Base-by-base conservation (phyloP, 2,329 filamentous ascomycete genomes). In the Diaporthe citriasiana region DNA sequence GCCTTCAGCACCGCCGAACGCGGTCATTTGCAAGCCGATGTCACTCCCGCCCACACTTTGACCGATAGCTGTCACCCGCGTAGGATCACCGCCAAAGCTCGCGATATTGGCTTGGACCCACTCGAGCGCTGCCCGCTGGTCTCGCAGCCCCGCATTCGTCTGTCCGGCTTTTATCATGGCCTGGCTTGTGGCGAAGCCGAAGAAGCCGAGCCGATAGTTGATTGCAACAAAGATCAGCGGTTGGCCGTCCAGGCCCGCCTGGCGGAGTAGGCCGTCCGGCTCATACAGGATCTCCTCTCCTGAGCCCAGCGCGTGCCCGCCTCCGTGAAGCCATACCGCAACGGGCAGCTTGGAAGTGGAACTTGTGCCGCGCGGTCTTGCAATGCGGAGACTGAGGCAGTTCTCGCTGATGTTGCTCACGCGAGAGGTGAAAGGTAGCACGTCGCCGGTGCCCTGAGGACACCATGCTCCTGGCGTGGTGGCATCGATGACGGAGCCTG, bases 41-140 rank as follows among this genome's bases (percentile, higher is more conserved):
- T 80, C 79, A 25, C 76, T 79, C 27, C 77, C 79, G 35, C 81
- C 80, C 1, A 81, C 80, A 17, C 80, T 81, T 56, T 82, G 81
- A 0, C 80, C 80, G 13, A 80, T 73, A 1, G 76, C 79, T 27
- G 79, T 80, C n/a, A 81, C 78, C 79, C 13, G 72, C 1, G 17
- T 17, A 22, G 72, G 72, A 9, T 73, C 72, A 6, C 72, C 72
- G 3, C 66, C 72, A 13, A 73, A 73, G 1, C 1, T 27, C 4
- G 22, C 38, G 13, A 73, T 73, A n/a, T 65, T 38, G 10, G 66
- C 56, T 0, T 30, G 56, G 19, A 73, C 40, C 66, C 66, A 82
- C 59, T 81, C 77, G 30, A 82, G 73, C 19, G 80, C 81, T 30
- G 78, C 78, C 22, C 79, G 78, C 57, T 82, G 80, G 65, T 82